Evolutionary conservation across 257 asterid genomes (phyloP).

Genomic region (Penstemon eatonii): DNA sequence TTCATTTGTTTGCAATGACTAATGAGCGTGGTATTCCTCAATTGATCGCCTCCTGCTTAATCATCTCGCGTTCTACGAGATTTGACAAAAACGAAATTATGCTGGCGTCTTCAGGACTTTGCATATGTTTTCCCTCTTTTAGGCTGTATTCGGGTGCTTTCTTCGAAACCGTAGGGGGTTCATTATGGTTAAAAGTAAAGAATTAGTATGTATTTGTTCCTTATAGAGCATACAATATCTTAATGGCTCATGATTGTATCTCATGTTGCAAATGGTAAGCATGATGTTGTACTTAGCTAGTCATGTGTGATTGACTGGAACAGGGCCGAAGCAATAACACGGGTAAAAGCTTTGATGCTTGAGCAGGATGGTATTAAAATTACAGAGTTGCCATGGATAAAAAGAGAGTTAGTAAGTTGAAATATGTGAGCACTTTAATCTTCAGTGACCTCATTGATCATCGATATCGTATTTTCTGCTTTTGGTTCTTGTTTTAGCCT

Average conservation of each 20-base stretch:
- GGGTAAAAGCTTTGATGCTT: no score
- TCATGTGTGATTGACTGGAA: neutral
- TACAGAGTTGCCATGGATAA: no score
- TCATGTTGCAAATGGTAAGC: neutral
- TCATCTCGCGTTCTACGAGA: no score
- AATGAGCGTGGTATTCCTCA: neutral
- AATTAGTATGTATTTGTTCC: no score
- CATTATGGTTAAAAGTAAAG: neutral
- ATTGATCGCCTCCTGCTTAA: no score
- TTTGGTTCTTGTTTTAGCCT: no score
- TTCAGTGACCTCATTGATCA: no score
- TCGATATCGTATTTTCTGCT: no score
- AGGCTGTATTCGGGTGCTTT: neutral
- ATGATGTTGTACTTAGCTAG: neutral
- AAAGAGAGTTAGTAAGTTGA: no score
- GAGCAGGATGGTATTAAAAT: no score
- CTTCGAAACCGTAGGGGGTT: neutral
- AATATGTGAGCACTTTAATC: no score
- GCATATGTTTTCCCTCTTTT: neutral
- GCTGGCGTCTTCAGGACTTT: neutral
- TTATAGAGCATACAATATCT: no score
- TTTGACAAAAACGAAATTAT: neutral
- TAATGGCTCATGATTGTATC: neutral
- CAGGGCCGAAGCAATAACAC: neutral
- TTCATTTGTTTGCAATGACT: neutral